Evolutionary conservation across 139 green algal genomes (phyloP).

Genomic region (Trebouxia sp.): DNA sequence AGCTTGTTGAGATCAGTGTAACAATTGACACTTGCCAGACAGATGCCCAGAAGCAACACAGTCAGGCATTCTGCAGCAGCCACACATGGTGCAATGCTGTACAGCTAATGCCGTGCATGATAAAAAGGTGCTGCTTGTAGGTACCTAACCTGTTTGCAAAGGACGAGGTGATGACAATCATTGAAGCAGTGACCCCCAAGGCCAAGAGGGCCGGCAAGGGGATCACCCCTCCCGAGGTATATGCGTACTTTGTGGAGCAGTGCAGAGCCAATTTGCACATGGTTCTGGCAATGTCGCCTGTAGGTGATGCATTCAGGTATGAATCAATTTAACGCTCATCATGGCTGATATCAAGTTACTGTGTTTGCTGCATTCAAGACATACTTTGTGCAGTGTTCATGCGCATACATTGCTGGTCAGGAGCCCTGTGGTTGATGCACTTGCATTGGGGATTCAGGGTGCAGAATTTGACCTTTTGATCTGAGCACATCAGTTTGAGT

Average conservation of each 20-base stretch:
- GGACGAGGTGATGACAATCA: constrained; percentile 54
- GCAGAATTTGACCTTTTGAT: too few species aligned
- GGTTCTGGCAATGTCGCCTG: constrained; percentile 70
- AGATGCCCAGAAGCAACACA: background rate
- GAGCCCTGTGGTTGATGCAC: too few species aligned
- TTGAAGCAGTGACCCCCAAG: constrained; percentile 25
- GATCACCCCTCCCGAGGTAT: constrained; percentile 71
- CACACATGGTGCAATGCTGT: background rate
- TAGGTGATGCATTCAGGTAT: constrained; percentile 68
- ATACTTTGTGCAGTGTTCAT: too few species aligned
- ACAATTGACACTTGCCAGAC: background rate
- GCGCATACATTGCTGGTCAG: too few species aligned
- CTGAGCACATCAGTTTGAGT: too few species aligned
- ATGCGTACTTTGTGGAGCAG: constrained; percentile 65
- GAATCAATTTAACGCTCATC: too few species aligned
- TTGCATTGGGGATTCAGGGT: too few species aligned
- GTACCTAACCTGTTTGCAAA: constrained; percentile 79
- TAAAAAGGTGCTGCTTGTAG: background rate
- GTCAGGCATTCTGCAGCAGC: background rate
- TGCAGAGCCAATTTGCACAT: constrained; percentile 71
- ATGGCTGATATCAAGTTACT: too few species aligned
- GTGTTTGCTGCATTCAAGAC: too few species aligned
- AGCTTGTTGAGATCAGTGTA: background rate
- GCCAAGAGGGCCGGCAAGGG: constrained; percentile 51
- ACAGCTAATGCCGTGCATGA: too few species aligned